Conservation (phyloP, 176 grass and related monocot genomes). For the Avena insularis region DNA sequence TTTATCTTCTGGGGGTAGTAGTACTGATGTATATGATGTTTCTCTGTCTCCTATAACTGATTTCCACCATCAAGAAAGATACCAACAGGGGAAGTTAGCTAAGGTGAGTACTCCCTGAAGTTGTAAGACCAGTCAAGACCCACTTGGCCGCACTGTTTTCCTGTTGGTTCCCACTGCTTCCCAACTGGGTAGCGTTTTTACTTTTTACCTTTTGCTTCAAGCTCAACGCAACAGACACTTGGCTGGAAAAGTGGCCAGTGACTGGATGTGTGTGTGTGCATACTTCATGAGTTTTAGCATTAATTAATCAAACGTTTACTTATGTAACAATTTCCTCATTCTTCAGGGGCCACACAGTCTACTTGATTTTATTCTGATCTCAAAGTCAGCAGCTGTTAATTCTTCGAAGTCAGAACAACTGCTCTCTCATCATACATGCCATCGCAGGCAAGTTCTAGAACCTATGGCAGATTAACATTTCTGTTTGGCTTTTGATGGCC, state of each 20-base stretch:
- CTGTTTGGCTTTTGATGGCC: conserved; percentile 15
- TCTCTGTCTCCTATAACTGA: conserved; percentile 72
- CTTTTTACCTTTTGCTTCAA: conserved; percentile 11
- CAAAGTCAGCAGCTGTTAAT: conserved; percentile 57
- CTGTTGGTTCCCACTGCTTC: conserved; percentile 19
- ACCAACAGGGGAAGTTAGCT: conserved; percentile 68
- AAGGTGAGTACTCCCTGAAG: conserved; percentile 62
- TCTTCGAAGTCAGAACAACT: conserved; percentile 53
- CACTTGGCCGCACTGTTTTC: conserved; percentile 6
- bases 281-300: neutral
- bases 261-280: neutral
- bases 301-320: conserved; percentile 35
- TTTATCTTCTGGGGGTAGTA: conserved; percentile 52
- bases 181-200: neutral
- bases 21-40: conserved; percentile 64
- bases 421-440: conserved; percentile 74
- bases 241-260: conserved; percentile 8
- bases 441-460: conserved; percentile 89
- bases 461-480: conserved; percentile 11
- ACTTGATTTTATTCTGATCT: conserved; percentile 93
- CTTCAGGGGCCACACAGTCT: conserved; percentile 68
- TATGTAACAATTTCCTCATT: conserved; percentile 28
- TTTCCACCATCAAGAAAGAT: conserved; percentile 92
- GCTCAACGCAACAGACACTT: conserved; percentile 19
- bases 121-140: conserved; percentile 12